A percentile compares a stretch with the other conserved stretches of the same genome.
Conservation (phyloP, 1,284 basidiomycete genomes). For the Ceratobasidium theobromae region DNA sequence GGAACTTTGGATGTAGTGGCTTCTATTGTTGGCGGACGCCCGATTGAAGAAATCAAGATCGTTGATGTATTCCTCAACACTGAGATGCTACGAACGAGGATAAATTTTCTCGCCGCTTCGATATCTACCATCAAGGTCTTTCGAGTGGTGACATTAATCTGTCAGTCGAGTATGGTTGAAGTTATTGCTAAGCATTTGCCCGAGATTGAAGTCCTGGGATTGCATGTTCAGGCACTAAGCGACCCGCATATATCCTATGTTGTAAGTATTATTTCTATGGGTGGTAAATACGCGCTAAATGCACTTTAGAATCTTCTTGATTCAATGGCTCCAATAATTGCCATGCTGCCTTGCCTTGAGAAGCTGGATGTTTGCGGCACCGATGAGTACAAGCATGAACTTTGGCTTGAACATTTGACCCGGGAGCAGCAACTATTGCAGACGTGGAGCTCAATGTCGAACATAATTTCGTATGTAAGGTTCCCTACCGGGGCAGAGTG, state of each 20-base stretch:
- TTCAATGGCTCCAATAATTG: neutral
- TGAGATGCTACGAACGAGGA: conserved; percentile 24
- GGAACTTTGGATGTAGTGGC: conserved; percentile 14
- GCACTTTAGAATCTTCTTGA: conserved; percentile 1
- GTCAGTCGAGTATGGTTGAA: conserved; percentile 21
- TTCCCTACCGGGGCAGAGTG: conserved; percentile 26
- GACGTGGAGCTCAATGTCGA: neutral
- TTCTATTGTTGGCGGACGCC: conserved; percentile 3
- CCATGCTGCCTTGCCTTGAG: conserved; percentile 3
- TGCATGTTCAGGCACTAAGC: conserved; percentile 13
- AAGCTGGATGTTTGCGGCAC: conserved; percentile 10
- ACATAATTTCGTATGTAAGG: neutral
- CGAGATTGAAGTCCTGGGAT: conserved; percentile 6
- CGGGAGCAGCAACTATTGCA: conserved; percentile 1
- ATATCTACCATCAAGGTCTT: neutral
- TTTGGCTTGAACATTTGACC: conserved; percentile 16
- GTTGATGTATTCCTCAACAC: conserved; percentile 17
- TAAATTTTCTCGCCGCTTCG: neutral
- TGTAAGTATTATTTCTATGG: neutral
- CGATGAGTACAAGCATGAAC: conserved; percentile 17
- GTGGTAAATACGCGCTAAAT: neutral
- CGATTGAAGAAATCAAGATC: conserved; percentile 5
- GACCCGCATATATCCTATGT: conserved; percentile 21
- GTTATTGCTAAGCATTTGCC: conserved; percentile 14
- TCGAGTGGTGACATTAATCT: conserved; percentile 13